Conservation (phyloP, 1,284 basidiomycete genomes). For the Flammula alnicola region DNA sequence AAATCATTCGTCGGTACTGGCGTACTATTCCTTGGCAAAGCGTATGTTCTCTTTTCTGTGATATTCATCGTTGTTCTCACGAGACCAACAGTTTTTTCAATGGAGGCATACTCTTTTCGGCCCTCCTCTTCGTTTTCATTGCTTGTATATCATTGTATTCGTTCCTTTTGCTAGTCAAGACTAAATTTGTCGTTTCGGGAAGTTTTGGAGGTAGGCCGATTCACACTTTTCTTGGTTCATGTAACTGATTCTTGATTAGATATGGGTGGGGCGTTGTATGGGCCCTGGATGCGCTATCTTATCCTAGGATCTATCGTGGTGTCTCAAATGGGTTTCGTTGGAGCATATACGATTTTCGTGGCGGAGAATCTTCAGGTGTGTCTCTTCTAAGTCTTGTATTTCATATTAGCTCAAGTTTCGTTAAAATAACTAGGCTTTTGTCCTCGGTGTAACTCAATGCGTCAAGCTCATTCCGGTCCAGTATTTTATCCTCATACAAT, state of each 20-base stretch:
- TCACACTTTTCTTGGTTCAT: background rate
- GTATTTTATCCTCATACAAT: conserved; percentile 85
- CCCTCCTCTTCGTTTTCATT: conserved; percentile 79
- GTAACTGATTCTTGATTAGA: conserved; percentile 52
- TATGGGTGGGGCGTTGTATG: conserved; percentile 93
- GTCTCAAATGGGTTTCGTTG: conserved; percentile 90
- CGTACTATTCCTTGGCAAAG: conserved; percentile 95
- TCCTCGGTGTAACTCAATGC: conserved; percentile 86
- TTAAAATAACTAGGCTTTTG: conserved; percentile 62
- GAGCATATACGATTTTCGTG: conserved; percentile 96
- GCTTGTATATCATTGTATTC: conserved; percentile 92
- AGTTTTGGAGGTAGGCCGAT: conserved; percentile 83
- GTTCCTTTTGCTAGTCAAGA: conserved; percentile 90
- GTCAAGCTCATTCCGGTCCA: conserved; percentile 69
- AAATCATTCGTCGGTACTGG: conserved; percentile 98
- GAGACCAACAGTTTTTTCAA: conserved; percentile 81
- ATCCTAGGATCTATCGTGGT: conserved; percentile 90
- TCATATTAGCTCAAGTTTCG: background rate
- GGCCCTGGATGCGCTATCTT: conserved; percentile 88
- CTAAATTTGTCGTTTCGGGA: conserved; percentile 89
- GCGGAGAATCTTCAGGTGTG: conserved; percentile 83
- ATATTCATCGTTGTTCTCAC: background rate
- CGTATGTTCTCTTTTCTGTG: conserved; percentile 48
- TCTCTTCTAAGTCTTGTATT: background rate
- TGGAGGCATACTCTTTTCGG: conserved; percentile 92